Evolutionary conservation across 2,329 filamentous ascomycete species (phyloP), one percentile per base, ranked within the genome.

Genomic region (Fragosphaeria purpurea): DNA sequence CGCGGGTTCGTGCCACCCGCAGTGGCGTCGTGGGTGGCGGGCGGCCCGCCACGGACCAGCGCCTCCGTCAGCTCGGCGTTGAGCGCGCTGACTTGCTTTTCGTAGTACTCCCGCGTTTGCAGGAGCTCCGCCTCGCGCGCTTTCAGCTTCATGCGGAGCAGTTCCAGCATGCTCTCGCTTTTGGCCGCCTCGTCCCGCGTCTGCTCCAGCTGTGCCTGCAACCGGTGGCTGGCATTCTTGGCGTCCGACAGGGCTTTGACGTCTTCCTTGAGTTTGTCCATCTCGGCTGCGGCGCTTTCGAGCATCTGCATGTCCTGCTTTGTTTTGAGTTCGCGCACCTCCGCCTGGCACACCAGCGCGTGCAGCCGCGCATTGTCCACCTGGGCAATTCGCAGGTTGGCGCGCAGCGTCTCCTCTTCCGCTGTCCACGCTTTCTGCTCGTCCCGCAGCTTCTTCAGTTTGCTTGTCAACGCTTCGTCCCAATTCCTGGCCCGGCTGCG

Each of bases 401-500:
- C 71, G 38, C 74, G 73, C 6, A 87, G 64, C 7, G 67, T 64
- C 32, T 78, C 75, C 42, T 79, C 73, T 54, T 85, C 80, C 0
- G 65, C 65, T 32, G 72, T 75, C 72, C 78, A 83, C 54, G 73
- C 75, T 65, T 82, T 86, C 55, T 83, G 80, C 53, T 88, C 84
- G 52, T 88, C 85, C 46, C 82, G 77, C 41, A 88, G 72, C 4
- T 70, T 69, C 55, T 79, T 77, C 42, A 89, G 69, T 64, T 86
- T 88, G 48, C 73, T 72, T 46, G 77, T 79, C 35, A 89, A 71
- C 57, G 88, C 83, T 2, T 74, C 77, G 60, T 91, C 87, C 77
- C 85, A 86, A 62, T 87, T 90, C 67, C 87, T 87, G 1, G 83
- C 77, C 58, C 89, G 76, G 40, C 77, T 80, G 37, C 86, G 80